phyloP scores from a whole-genome alignment of 2,329 filamentous ascomycete genomes.

The Juglanconis juglandina region DNA sequence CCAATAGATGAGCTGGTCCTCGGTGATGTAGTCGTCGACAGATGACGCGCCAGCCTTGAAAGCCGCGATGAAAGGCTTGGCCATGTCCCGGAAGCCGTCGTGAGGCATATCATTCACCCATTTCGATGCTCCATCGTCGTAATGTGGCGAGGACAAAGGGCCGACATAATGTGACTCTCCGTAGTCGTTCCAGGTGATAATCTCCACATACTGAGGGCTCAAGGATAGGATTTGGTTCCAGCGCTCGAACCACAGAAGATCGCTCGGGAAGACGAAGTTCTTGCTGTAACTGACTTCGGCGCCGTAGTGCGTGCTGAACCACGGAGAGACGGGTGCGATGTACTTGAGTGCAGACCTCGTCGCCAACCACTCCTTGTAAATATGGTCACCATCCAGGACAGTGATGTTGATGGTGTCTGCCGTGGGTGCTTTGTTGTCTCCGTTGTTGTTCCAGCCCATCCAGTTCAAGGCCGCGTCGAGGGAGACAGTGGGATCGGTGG shows the following conservation, averaged over 20 bases:
- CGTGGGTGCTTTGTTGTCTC: constrained; percentile 48
- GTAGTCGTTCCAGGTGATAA: constrained; percentile 20
- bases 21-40: constrained; percentile 35
- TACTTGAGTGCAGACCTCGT: constrained; percentile 18
- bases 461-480: constrained; percentile 43
- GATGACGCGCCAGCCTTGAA: constrained; percentile 45
- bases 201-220: constrained; percentile 15
- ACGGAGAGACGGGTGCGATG: constrained; percentile 20
- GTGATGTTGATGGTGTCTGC: constrained; percentile 32
- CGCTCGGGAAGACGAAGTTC: constrained; percentile 18
- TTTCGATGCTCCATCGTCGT: constrained; percentile 20
- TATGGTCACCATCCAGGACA: constrained; percentile 36
- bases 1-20: constrained; percentile 54
- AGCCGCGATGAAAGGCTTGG: constrained; percentile 50
- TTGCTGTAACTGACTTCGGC: constrained; percentile 16
- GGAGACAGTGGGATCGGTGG: constrained; percentile 29
- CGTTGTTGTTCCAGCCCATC: constrained; percentile 39
- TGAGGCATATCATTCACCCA: constrained; percentile 36
- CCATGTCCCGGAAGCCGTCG: constrained; percentile 52
- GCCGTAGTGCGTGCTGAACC: constrained; percentile 20
- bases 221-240: constrained; percentile 14
- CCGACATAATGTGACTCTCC: constrained; percentile 20
- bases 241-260: constrained; percentile 18
- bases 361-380: constrained; percentile 34
- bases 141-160: constrained; percentile 14